Evolutionary conservation across 2,329 filamentous ascomycete species (phyloP).

Genomic region (Alternaria triticina): DNA sequence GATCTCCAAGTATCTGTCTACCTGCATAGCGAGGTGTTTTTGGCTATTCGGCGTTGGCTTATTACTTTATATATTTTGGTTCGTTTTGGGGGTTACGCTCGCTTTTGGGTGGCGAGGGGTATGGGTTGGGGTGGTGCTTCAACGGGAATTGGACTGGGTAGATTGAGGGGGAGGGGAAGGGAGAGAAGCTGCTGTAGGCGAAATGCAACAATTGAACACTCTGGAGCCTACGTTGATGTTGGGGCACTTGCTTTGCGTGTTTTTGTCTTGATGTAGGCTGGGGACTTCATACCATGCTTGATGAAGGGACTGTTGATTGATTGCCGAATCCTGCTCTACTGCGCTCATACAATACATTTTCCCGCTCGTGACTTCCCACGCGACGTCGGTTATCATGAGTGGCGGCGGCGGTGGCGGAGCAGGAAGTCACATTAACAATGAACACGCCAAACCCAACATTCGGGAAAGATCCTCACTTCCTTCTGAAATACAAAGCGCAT

Average conservation of each 20-base stretch:
- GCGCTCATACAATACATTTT: not conserved
- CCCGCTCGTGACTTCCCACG: not conserved
- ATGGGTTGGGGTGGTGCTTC: not conserved
- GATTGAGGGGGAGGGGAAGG: no score
- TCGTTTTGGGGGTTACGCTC: not conserved
- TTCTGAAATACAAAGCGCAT: not conserved
- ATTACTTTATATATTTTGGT: not conserved
- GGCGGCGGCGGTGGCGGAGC: not conserved
- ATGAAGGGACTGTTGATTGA: not conserved
- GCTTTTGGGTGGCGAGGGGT: not conserved
- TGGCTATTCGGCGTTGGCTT: slow-evolving; percentile 35
- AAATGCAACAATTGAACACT: not conserved
- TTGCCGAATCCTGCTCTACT: no score
- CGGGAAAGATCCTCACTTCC: no score
- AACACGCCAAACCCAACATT: no score
- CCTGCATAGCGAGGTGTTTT: slow-evolving; percentile 48
- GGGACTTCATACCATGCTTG: not conserved
- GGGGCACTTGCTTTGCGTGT: accelerated
- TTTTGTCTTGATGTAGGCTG: not conserved
- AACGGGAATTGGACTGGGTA: not conserved
- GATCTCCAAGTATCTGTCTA: not conserved
- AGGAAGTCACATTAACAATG: not conserved
- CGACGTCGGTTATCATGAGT: not conserved
- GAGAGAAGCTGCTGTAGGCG: no score
- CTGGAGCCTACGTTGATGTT: not conserved